These are phyloP conservation scores for Pythium guiyangense DNA, from an alignment of 352 stramenopile species.

Conservation along the genomic window DNA sequence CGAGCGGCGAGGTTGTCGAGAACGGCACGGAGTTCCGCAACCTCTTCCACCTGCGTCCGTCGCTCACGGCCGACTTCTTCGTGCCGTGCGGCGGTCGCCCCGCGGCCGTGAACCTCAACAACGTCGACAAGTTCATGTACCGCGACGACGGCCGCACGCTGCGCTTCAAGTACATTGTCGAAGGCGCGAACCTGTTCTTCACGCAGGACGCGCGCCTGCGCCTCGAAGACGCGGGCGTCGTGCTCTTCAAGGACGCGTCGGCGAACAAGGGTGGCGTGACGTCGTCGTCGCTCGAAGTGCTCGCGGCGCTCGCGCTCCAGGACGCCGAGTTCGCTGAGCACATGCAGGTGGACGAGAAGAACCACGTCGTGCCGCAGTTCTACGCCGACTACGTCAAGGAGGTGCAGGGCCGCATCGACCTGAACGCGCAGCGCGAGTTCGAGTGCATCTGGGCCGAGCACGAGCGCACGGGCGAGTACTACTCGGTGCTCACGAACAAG, in stretches of 20 bases:
- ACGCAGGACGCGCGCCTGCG: conserved; percentile 92
- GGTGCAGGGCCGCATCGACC: conserved; percentile 73
- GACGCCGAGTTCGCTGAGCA: conserved; percentile 78
- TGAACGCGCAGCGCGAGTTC: conserved; percentile 77
- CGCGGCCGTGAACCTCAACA: conserved; percentile 94
- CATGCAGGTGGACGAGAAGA: conserved; percentile 72
- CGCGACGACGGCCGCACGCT: conserved; percentile 68
- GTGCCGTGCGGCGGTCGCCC: conserved; percentile 94
- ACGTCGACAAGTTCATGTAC: conserved; percentile 91
- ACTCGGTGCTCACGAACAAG: conserved; percentile 69
- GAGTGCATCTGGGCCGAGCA: conserved; percentile 84
- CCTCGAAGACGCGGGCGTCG: conserved; percentile 93
- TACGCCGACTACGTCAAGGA: conserved; percentile 79
- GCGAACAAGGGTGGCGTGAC: conserved; percentile 86
- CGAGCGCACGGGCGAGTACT: conserved; percentile 61
- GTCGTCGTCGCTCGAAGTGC: conserved; percentile 73
- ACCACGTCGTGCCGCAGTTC: conserved; percentile 52
- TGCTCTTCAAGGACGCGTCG: conserved; percentile 97
- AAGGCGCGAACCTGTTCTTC: conserved; percentile 97
- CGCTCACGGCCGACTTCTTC: conserved; percentile 94
- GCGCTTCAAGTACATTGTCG: conserved; percentile 94
- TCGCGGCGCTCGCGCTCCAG: conserved; percentile 65
- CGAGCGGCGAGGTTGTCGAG: conserved; percentile 75
- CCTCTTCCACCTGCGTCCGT: conserved; percentile 93
- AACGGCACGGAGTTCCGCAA: conserved; percentile 96